These are phyloP conservation scores for Aspergillus funiculosus DNA, from an alignment of 495 filamentous ascomycete species.

Conservation along the genomic window DNA sequence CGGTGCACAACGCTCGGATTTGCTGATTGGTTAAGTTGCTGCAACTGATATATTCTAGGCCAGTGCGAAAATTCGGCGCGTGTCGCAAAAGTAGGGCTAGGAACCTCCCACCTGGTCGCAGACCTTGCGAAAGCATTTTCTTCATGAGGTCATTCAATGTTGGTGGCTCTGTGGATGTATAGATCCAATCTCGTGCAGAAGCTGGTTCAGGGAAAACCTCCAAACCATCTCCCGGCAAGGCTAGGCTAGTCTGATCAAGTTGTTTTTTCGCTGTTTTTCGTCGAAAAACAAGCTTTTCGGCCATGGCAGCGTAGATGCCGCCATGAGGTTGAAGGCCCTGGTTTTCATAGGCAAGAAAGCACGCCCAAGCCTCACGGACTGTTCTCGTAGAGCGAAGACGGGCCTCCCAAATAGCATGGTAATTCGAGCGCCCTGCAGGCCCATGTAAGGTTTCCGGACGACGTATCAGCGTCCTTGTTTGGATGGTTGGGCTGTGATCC, in stretches of 20 bases:
- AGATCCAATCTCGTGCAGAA: conserved; percentile 53
- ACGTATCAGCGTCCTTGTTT: conserved; percentile 45
- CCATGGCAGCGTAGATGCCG: conserved; percentile 54
- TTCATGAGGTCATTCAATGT: conserved; percentile 47
- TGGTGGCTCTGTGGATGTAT: conserved; percentile 52
- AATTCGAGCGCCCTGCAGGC: conserved; percentile 11
- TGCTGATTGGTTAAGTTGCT: conserved; percentile 33
- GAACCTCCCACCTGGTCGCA: conserved; percentile 39
- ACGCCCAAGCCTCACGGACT: conserved; percentile 65
- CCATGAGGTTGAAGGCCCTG: conserved; percentile 26
- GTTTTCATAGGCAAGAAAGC: conserved; percentile 54
- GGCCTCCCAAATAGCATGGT: conserved; percentile 49
- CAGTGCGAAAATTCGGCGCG: conserved; percentile 33
- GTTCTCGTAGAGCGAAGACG: conserved; percentile 63
- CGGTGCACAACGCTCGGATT: conserved; percentile 29
- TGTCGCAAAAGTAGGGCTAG: conserved; percentile 45
- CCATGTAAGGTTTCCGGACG: conserved; percentile 21
- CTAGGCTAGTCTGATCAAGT: conserved; percentile 20
- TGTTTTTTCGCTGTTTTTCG: conserved; percentile 23
- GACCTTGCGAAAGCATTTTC: conserved; percentile 45
- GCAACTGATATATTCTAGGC: conserved; percentile 37
- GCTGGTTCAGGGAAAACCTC: conserved; percentile 52
- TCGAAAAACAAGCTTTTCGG: conserved; percentile 50
- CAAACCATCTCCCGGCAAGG: conserved; percentile 55
- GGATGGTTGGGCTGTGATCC: conserved; percentile 63